Base-by-base conservation (phyloP, 1,284 basidiomycete genomes). In the Anthracocystis walkeri region DNA sequence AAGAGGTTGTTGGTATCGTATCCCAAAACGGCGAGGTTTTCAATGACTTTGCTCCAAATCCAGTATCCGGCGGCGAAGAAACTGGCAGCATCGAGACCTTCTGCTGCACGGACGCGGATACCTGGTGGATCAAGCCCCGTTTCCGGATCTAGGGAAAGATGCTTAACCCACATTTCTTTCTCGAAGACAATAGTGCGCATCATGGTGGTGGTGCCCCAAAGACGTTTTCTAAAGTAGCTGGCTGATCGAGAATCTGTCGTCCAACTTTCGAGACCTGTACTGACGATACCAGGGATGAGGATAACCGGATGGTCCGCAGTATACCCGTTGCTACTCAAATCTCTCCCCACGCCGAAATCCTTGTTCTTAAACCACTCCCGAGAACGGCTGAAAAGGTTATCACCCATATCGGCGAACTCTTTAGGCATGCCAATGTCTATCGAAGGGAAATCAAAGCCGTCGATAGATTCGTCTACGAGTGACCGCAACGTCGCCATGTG, bases 51-150 rank as follows among this genome's bases (percentile, higher is more conserved):
- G 66, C 78, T 92, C 94, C 95, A 97, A 72, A 97, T 91, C 95
- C 95, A 97, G 85, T 94, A 97, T 4, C 94, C 87, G 73, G 82
- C 77, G 18, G 97, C 92, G 83, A 98, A 97, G 80, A 90, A 93
- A 76, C 92, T 93, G 7, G 94, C 93, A 2, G 93, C 93, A 51
- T 85, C 83, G 41, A 85, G 74, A 0, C 88, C 95, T 85, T 98
- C 93, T 0, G 93, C 94, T 10, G 95, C 93, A 38, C 96, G 89
- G 49, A 98, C 90, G 85, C 94, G 96, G 66, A 91, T 90, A n/a
- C 91, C 92, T 0, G 90, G 89, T 0, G 94, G 93, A 83, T 99
- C 96, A 6, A 99, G 88, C 0, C 96, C 97, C 0, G 95, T 97
- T 20, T 80, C 76, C 0, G 93, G 91, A 85, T 99, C 96, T 10